Percentiles rank a stretch among this genome's conserved stretches.
Evolutionary conservation across 768 basidiomycete genomes (phyloP).

Genomic region (Pleurotus salmoneostramineus): DNA sequence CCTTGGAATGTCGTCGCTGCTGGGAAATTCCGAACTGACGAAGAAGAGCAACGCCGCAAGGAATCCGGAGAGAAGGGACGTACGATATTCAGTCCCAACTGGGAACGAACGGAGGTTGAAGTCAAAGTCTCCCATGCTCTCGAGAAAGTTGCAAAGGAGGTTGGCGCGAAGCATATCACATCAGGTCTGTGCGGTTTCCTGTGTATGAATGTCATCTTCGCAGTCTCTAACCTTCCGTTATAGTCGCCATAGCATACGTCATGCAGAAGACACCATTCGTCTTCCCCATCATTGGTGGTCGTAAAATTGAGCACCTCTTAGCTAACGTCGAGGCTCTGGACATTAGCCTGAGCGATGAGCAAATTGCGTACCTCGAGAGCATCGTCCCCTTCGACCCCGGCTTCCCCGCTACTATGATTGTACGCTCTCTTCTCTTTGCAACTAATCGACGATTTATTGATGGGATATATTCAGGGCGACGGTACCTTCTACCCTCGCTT

Average conservation of each 20-base stretch:
- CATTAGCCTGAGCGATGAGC: constrained; percentile 35
- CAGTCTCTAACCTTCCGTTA: neutral
- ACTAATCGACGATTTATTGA: too few relatives aligned
- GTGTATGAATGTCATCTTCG: neutral
- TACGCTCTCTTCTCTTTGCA: constrained; percentile 13
- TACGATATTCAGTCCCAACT: constrained; percentile 20
- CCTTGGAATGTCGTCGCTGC: constrained; percentile 29
- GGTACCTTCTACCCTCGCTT: neutral
- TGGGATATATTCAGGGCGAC: neutral
- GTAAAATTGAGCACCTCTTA: constrained; percentile 45
- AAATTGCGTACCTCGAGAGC: constrained; percentile 39
- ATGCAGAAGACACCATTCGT: constrained; percentile 50
- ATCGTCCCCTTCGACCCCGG: constrained; percentile 37
- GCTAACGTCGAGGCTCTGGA: constrained; percentile 46
- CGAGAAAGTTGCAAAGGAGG: constrained; percentile 46
- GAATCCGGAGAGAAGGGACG: constrained; percentile 37
- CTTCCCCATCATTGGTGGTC: constrained; percentile 45
- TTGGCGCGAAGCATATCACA: constrained; percentile 43
- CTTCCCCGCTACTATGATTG: constrained; percentile 33
- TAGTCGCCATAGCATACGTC: constrained; percentile 48
- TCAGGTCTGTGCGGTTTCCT: constrained; percentile 39
- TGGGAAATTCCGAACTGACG: constrained; percentile 54
- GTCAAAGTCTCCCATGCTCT: constrained; percentile 36
- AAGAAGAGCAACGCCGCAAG: constrained; percentile 26
- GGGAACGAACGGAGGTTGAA: constrained; percentile 46